Evolutionary conservation across 1,139 yeast genomes (phyloP), one percentile per base, ranked within the genome.

Genomic region (Trichomonascaceae sp.): DNA sequence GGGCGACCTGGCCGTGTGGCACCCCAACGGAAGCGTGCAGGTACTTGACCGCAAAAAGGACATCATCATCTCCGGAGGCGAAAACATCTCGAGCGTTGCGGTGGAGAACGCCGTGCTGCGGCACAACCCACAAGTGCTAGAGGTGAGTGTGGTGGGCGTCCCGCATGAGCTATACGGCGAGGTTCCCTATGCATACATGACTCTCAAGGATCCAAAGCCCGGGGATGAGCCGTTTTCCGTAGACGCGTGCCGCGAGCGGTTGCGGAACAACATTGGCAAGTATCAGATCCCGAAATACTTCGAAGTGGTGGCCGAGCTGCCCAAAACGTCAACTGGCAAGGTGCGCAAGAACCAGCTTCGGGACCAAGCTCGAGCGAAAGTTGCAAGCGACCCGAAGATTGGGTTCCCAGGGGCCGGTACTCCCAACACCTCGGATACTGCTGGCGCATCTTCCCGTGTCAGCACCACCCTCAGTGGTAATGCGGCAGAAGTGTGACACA

Each of bases 11-110:
- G 89, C 81, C 2, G 67, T 62, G 33, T 58, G 77, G 42, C 72
- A 67, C 32, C 51, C 54, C 2, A 69, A 67, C 33, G 82, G 82
- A 20, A 63, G 78, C 39, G 52, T 78, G 15, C 66, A 56, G 43
- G 73, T 80, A 34, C 65, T 79, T 40, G 93, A 80, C 50, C 66
- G 93, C 41, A 81, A 77, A 33, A 79, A 79, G 61, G 81, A 79
- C 51, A 77, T 79, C 56, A 79, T 78, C 61, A 79, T 79, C 48
- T 64, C 85, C 1, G 89, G 81, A 45, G 92, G 92, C 37, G 92
- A 79, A 52, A 79, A 79, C 52, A 73, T 79, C 37, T 75, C 87
- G 1, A 82, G 89, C 2, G 89, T 79, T 44, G 75, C 71, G 44
- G 74, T 79, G 32, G 92, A 79, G 51, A 73, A 71, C 45, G 61